Base-by-base conservation (phyloP, 2,329 filamentous ascomycete species). In the Xylaria polymorpha region DNA sequence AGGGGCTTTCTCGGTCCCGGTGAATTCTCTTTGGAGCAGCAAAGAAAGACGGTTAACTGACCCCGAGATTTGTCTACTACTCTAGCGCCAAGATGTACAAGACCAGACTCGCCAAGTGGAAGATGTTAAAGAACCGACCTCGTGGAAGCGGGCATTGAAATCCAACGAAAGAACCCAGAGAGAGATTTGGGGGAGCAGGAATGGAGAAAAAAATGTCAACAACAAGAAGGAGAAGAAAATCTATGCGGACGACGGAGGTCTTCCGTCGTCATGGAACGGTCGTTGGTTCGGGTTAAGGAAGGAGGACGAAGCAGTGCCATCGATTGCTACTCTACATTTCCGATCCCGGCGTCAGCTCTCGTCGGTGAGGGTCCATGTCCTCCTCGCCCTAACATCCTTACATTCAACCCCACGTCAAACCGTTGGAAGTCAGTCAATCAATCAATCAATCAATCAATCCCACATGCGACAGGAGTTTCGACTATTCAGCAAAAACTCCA, bases 61-160 rank as follows among this genome's bases (percentile, higher is more conserved):
- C 65, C 6, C 18, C 6, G 22, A 41, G 43, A 5, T 41, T 41
- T 51, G 35, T 55, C 20, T 48, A 32, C 61, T 58, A 32, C 61
- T 61, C 25, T 62, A 74, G 72, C 55, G 72, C 72, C 12, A 74
- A 74, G 51, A 74, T 74, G 72, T 74, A 74, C 62, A 74, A 74
- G 63, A 74, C 72, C 14, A 53, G 72, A 37, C 66, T 74, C 14
- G 72, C 72, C 14, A 74, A 74, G 58, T 74, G 72, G 72, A 74
- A 74, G 66, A 74, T 74, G 72, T 29, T 74, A 57, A 74, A 74
- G 68, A 74, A 74, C 65, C 53, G 71, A 61, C 72, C 72, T 56
- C 72, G 72, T 46, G 71, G 67, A 51, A 73, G 68, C 59, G 69
- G 69, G 37, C 72, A 73, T 53, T 74, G 67, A 72, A 72, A 56